Percentiles rank a stretch among this genome's conserved stretches.
Conservation (phyloP, 257 asterid genomes). For the Nicotiana benthamiana region DNA sequence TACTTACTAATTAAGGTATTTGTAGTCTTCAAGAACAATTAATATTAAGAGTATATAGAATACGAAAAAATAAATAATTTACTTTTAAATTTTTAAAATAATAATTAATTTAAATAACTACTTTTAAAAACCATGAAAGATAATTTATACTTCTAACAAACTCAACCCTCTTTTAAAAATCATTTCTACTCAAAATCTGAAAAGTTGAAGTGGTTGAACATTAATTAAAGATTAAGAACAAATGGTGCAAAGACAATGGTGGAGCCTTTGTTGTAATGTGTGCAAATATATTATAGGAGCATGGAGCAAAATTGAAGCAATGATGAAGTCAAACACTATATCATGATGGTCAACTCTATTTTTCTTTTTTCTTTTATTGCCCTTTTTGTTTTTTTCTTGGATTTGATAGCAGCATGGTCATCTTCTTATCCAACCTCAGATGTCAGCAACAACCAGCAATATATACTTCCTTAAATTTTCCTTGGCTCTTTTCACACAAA, state of each 20-base stretch:
- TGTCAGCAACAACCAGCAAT: conserved; percentile 5
- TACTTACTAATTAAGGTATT: no score
- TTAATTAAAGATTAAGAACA: neutral
- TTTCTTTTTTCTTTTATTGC: neutral
- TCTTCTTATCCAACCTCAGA: neutral
- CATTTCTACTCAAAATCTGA: neutral
- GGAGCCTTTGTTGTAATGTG: neutral
- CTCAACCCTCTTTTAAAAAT: no score
- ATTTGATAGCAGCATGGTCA: neutral
- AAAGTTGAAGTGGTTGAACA: neutral
- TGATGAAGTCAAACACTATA: conserved; percentile 14
- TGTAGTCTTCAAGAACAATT: no score
- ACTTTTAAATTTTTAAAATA: no score
- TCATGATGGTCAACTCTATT: conserved; percentile 9
- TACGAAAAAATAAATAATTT: no score
- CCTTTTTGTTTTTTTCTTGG: neutral
- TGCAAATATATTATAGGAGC: neutral
- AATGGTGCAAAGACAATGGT: neutral
- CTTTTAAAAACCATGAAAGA: no score
- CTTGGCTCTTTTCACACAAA: neutral
- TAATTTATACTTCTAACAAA: no score
- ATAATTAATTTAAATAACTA: no score
- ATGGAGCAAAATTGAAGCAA: conserved; percentile 2
- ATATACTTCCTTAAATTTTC: neutral
- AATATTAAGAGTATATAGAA: no score